Conservation (phyloP, 352 stramenopile genomes). For the Pythium phragmitis region DNA sequence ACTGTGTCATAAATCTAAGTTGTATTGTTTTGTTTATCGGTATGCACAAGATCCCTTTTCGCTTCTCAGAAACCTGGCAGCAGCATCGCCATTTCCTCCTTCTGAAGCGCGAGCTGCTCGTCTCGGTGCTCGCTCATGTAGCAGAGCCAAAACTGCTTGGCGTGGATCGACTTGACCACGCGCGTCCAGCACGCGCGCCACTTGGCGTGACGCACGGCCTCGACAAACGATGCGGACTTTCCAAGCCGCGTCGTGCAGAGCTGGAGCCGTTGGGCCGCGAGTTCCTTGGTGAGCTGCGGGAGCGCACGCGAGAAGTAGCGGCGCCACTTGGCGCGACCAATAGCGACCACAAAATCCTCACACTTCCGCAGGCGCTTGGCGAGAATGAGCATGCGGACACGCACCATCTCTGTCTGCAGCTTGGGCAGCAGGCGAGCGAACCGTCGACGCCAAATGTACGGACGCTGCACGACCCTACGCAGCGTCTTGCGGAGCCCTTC, state of each 20-base stretch:
- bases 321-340: conserved; percentile 8
- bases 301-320: not conserved
- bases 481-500: not conserved
- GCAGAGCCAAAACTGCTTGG: conserved; percentile 21
- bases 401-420: not conserved
- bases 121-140: conserved; percentile 15
- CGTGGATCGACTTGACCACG: conserved; percentile 7
- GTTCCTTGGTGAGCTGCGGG: not conserved
- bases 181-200: conserved; percentile 7
- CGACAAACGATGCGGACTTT: not conserved
- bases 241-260: not conserved
- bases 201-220: conserved; percentile 8
- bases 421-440: conserved; percentile 3
- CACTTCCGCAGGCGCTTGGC: not conserved
- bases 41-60: not conserved
- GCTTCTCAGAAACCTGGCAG: conserved; percentile 4
- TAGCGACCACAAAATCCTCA: not conserved
- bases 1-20: too few relatives aligned
- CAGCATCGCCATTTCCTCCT: conserved; percentile 21
- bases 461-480: not conserved
- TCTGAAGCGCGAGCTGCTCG: conserved; percentile 13
- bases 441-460: conserved; percentile 18
- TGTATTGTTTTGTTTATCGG: not conserved
- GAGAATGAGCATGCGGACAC: not conserved
- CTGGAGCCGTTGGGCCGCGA: not conserved